Conservation (phyloP, 2,329 filamentous ascomycete species). For the Xylaria sp. region DNA sequence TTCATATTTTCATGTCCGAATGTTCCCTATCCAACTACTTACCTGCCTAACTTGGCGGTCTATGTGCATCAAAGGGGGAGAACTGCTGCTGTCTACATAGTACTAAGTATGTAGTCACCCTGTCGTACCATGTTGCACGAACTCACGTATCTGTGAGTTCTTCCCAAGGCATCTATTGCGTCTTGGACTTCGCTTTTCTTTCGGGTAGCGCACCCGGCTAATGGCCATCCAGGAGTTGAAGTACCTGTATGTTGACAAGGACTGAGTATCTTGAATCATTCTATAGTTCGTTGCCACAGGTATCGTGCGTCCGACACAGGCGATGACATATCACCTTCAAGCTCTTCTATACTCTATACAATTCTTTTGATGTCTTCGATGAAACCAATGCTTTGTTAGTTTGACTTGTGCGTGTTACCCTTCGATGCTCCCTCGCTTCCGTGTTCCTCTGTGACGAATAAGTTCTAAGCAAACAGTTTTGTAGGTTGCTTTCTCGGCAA, state of each 20-base stretch:
- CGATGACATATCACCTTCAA: slow-evolving; percentile 6
- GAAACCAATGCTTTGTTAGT: not conserved
- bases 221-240: not conserved
- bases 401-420: not conserved
- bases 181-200: slow-evolving; percentile 4
- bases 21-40: not conserved
- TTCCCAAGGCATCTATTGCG: slow-evolving; percentile 9
- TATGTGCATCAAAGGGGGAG: slow-evolving; percentile 8
- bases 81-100: not conserved
- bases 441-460: not conserved
- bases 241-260: not conserved
- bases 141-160: slow-evolving; percentile 22
- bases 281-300: not conserved
- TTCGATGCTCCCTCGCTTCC: not conserved
- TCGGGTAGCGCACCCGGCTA: slow-evolving; percentile 39
- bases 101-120: not conserved
- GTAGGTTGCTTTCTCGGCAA: slow-evolving; percentile 7
- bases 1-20: not conserved
- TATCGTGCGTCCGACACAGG: not conserved
- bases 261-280: slow-evolving; percentile 8
- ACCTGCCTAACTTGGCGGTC: not conserved
- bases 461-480: not conserved
- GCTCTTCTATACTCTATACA: not conserved
- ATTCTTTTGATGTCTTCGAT: not conserved
- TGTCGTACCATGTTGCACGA: slow-evolving; percentile 36